These are phyloP conservation scores for Colletotrichum eremochloae DNA, from an alignment of 2,329 filamentous ascomycete species.

Conservation along the genomic window DNA sequence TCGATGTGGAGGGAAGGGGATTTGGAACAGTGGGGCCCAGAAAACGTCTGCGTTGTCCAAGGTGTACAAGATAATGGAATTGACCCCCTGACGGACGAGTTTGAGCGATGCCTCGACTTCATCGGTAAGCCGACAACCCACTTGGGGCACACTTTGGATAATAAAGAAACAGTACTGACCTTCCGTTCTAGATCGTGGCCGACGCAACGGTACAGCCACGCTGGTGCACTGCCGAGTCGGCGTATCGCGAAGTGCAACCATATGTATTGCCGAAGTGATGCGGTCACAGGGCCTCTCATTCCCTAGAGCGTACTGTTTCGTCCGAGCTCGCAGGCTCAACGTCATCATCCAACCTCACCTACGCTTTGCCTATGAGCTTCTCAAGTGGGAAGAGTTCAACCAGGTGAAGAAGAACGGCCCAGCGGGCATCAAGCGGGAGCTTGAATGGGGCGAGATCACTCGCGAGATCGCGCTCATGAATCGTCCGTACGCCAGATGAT, in stretches of 20 bases:
- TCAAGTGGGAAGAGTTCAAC: constrained; percentile 93
- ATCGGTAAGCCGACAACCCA: constrained; percentile 77
- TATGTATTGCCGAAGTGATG: constrained; percentile 99
- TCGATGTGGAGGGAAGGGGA: constrained; percentile 83
- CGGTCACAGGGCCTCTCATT: constrained; percentile 83
- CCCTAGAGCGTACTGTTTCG: constrained; percentile 94
- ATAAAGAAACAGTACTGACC: constrained; percentile 20
- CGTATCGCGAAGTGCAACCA: constrained; percentile 94
- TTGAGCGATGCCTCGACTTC: constrained; percentile 87
- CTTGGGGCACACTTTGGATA: background rate
- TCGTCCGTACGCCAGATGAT: constrained; percentile 83
- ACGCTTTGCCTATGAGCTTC: constrained; percentile 91
- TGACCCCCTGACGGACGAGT: constrained; percentile 88
- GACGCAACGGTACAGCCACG: constrained; percentile 82
- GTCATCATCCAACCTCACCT: constrained; percentile 99
- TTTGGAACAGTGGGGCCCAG: constrained; percentile 77
- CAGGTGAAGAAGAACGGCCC: constrained; percentile 60
- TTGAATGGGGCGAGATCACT: constrained; percentile 92
- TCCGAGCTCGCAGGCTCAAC: constrained; percentile 90
- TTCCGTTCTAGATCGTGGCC: constrained; percentile 76
- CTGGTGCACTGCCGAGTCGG: constrained; percentile 97
- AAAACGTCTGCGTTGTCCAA: constrained; percentile 85
- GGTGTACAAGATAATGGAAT: constrained; percentile 97
- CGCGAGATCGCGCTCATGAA: constrained; percentile 97
- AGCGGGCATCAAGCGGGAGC: constrained; percentile 73